Base-by-base conservation (phyloP, 306 rosid species). In the Vachellia collinsii region DNA sequence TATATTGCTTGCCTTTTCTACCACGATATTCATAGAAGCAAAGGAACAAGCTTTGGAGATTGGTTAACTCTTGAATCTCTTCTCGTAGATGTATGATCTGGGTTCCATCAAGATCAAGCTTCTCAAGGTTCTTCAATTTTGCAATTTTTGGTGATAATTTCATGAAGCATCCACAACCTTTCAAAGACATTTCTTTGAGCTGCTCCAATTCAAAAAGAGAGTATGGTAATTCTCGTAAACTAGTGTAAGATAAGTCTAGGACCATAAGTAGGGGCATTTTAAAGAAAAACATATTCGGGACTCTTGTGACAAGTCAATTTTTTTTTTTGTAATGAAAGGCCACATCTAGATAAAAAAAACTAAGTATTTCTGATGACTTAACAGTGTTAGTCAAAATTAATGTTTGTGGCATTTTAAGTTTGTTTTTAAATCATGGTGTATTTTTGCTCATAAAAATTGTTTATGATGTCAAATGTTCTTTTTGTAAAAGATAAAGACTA, bases 11-110 rank as follows among this genome's bases (percentile, higher is more conserved):
- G 11, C 9, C 11, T 42, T 16, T 22, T 23, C 62, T 70, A 6
- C 22, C 69, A 11, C 6, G 43, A 58, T 8, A 62, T 54, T 14
- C 72, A 43, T 38, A 80, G 39, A 83, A 78, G 66, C 54, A 74
- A 11, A 78, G 65, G 37, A 4, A 47, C 79, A 83, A 23, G 1
- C 72, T 54, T 12, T 56, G 43, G 48, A 83, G 6, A 19, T 68
- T 54, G 72, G 68, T 67, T 36, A 59, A 11, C 38, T 59, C 66
- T 25, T 59, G 66, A 1, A 59, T 23, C 38, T 23, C 38, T 56
- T 59, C 1, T 23, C 38, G 38, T 8, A 59, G 2, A 59, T 23
- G 38, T 10, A 11, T 59, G 17, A 59, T 59, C 1, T 59, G 66
- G 25, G 38, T 59, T 0, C 8, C 3, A 6, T 59, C 66, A 23